phyloP scores from a whole-genome alignment of 2,329 filamentous ascomycete genomes.

The Orbilia quercus region DNA sequence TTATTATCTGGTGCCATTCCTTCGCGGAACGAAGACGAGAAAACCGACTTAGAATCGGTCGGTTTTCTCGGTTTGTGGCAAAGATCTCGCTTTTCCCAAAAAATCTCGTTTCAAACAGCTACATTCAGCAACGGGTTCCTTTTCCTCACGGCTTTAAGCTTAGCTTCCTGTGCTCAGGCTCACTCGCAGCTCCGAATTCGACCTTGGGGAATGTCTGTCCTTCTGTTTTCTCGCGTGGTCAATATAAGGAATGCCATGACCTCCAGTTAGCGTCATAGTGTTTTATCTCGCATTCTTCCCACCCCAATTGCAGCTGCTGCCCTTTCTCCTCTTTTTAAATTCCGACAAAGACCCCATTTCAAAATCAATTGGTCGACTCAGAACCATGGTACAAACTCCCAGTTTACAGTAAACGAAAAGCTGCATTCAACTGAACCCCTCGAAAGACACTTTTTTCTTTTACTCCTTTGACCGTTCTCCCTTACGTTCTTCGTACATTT shows the following conservation, averaged over 20 bases:
- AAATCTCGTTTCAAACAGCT: slow-evolving; percentile 44
- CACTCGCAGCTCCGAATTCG: slow-evolving; percentile 36
- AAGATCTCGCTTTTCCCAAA: slow-evolving; percentile 12
- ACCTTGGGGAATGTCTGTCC: slow-evolving; percentile 33
- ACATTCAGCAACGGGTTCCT: slow-evolving; percentile 27
- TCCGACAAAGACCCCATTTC: slow-evolving; percentile 4
- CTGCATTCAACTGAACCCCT: not conserved
- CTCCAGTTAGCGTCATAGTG: slow-evolving; percentile 37
- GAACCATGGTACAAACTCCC: slow-evolving; percentile 31
- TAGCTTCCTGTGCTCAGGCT: slow-evolving; percentile 33
- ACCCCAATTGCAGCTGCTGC: slow-evolving; percentile 8
- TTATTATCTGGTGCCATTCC: not conserved
- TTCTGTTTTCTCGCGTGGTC: slow-evolving; percentile 8
- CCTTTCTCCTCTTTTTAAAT: slow-evolving; percentile 24
- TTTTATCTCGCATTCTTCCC: slow-evolving; percentile 9
- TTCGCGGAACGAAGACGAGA: not conserved
- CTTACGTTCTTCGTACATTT: no score
- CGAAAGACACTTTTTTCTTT: not conserved
- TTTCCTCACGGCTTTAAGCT: slow-evolving; percentile 34
- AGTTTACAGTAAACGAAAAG: slow-evolving; percentile 1
- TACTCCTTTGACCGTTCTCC: not conserved
- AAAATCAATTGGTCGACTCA: slow-evolving; percentile 43
- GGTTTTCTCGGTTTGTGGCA: slow-evolving; percentile 2
- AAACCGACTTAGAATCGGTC: not conserved
- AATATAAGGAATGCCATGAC: slow-evolving; percentile 46